These are phyloP conservation scores for Prunus dulcis DNA, from an alignment of 306 rosid species.

Conservation along the genomic window DNA sequence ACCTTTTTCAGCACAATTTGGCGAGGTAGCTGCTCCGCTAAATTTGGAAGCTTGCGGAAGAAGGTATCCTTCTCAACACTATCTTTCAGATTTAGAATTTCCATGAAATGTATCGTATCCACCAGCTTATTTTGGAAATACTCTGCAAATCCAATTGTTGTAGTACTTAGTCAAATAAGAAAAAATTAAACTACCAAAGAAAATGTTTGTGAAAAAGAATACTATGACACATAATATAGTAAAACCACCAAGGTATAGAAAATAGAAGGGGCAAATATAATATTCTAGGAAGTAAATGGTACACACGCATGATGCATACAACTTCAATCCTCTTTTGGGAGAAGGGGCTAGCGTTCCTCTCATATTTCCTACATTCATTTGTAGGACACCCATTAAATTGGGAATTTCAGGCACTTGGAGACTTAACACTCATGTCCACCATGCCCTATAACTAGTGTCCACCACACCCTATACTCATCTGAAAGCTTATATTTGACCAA, in stretches of 20 bases:
- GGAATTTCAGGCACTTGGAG: background rate
- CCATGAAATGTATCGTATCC: constrained; percentile 98
- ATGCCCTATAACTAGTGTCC: background rate
- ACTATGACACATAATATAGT: background rate
- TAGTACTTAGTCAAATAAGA: background rate
- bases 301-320: background rate
- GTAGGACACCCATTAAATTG: background rate
- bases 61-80: constrained; percentile 97
- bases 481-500: background rate
- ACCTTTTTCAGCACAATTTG: constrained; percentile 92
- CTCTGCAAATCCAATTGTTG: constrained; percentile 54
- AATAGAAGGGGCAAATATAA: background rate
- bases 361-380: background rate
- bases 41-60: constrained; percentile 98
- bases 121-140: constrained; percentile 98
- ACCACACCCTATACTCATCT: background rate
- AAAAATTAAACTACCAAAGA: background rate
- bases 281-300: background rate
- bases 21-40: constrained; percentile 98
- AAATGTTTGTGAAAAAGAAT: background rate
- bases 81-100: constrained; percentile 91
- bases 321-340: background rate
- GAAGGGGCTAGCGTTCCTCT: background rate
- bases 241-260: background rate
- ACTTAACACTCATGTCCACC: background rate